Conservation (phyloP, 495 filamentous ascomycete species). For the Terfezia boudieri region DNA sequence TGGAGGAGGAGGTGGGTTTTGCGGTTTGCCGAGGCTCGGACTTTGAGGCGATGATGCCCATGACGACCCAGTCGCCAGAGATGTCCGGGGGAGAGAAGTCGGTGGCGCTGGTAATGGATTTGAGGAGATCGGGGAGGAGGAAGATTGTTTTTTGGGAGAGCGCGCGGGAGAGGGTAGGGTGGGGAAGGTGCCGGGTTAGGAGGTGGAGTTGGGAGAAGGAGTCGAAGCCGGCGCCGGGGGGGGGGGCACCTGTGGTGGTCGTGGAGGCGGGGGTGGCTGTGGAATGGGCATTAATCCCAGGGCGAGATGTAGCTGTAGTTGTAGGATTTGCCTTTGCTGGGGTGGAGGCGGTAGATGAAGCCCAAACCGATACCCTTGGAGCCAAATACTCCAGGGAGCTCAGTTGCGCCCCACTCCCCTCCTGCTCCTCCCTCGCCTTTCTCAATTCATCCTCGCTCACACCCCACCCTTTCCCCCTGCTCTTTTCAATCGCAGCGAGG, state of each 20-base stretch:
- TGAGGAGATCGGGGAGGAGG: constrained; percentile 60
- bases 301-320: constrained; percentile 1
- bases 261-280: constrained; percentile 16
- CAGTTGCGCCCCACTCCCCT: not conserved
- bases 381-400: not conserved
- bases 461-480: constrained; percentile 49
- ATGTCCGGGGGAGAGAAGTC: constrained; percentile 57
- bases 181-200: constrained; percentile 65
- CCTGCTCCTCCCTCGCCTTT: not conserved
- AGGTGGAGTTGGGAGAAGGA: constrained; percentile 70
- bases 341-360: not conserved
- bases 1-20: constrained; percentile 12
- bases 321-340: not conserved
- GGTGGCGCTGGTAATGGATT: constrained; percentile 56
- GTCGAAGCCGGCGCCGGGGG: constrained; percentile 37
- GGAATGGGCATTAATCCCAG: constrained; percentile 11
- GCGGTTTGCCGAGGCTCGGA: constrained; percentile 29
- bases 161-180: constrained; percentile 50
- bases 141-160: constrained; percentile 55
- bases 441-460: constrained; percentile 22
- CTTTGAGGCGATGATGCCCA: constrained; percentile 70
- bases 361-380: not conserved
- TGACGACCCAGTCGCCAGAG: constrained; percentile 65
- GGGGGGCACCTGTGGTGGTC: constrained; percentile 20
- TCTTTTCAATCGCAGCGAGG: constrained; percentile 29